These are phyloP conservation scores for Garcia nutans DNA, from an alignment of 345 rosid genomes.

Conservation along the genomic window DNA sequence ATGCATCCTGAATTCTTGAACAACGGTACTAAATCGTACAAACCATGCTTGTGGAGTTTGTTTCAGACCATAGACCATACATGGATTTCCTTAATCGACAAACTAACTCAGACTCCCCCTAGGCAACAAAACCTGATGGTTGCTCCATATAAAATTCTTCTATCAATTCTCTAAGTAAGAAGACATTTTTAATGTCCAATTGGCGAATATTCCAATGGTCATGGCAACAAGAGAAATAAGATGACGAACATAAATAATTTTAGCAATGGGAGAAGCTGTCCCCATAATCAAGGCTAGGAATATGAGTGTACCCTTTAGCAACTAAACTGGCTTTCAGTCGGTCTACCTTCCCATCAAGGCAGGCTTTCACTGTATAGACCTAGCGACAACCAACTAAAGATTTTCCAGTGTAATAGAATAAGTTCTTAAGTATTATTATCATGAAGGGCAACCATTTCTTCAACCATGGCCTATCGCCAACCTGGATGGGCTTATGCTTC, in stretches of 20 bases:
- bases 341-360: neutral
- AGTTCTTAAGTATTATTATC: too few species aligned
- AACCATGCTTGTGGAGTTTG: neutral
- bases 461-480: too few species aligned
- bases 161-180: neutral
- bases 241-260: neutral
- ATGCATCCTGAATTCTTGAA: neutral
- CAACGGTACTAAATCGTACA: neutral
- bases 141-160: neutral
- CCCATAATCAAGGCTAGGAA: neutral
- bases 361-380: neutral
- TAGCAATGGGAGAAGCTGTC: neutral
- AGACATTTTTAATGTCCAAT: neutral
- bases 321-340: neutral
- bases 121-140: neutral
- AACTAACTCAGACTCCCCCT: neutral
- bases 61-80: neutral
- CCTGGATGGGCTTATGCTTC: too few species aligned
- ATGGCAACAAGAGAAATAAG: neutral
- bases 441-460: too few species aligned
- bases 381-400: neutral
- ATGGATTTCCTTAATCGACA: neutral
- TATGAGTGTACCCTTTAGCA: neutral
- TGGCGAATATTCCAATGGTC: neutral
- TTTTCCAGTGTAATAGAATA: neutral